Evolutionary conservation across 2,329 filamentous ascomycete species (phyloP).

Genomic region (Saccharata proteae): DNA sequence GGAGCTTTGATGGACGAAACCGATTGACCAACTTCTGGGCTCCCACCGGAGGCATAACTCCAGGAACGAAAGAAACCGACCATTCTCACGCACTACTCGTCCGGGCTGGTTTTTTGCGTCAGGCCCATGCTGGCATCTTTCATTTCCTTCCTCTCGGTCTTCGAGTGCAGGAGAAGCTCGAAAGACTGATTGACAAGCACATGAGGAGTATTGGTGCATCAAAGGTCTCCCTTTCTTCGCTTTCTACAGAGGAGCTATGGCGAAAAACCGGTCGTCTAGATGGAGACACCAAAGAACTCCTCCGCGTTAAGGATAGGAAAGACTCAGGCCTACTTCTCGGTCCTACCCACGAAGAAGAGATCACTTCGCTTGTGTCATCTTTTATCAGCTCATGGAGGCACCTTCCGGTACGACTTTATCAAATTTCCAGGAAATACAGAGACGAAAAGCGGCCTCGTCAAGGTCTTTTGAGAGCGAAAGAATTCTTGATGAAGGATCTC

Average conservation of each 20-base stretch:
- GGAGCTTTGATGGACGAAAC: slow-evolving; percentile 44
- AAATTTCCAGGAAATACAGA: slow-evolving; percentile 87
- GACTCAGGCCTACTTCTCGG: slow-evolving; percentile 63
- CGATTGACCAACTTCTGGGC: slow-evolving; percentile 68
- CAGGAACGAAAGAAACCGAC: slow-evolving; percentile 36
- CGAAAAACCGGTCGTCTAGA: slow-evolving; percentile 68
- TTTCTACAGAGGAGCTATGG: slow-evolving; percentile 81
- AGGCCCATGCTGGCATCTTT: slow-evolving; percentile 79
- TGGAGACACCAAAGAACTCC: slow-evolving; percentile 71
- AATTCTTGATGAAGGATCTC: slow-evolving; percentile 97
- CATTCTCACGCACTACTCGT: slow-evolving; percentile 33
- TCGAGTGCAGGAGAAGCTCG: slow-evolving; percentile 79
- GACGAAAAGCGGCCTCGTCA: slow-evolving; percentile 84
- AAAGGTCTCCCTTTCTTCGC: slow-evolving; percentile 68
- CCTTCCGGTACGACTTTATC: slow-evolving; percentile 76
- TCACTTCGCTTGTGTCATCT: slow-evolving; percentile 66
- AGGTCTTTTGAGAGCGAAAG: slow-evolving; percentile 73
- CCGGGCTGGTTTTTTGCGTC: slow-evolving; percentile 34
- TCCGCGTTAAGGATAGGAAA: slow-evolving; percentile 69
- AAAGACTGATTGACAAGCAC: slow-evolving; percentile 73
- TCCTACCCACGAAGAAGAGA: slow-evolving; percentile 94
- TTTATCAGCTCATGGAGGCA: slow-evolving; percentile 73
- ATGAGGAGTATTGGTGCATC: slow-evolving; percentile 71
- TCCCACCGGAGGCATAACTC: slow-evolving; percentile 57
- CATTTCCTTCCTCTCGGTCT: slow-evolving; percentile 81